Evolutionary conservation across 2,329 filamentous ascomycete species (phyloP).

Genomic region (Aspergillus novoparasiticus): DNA sequence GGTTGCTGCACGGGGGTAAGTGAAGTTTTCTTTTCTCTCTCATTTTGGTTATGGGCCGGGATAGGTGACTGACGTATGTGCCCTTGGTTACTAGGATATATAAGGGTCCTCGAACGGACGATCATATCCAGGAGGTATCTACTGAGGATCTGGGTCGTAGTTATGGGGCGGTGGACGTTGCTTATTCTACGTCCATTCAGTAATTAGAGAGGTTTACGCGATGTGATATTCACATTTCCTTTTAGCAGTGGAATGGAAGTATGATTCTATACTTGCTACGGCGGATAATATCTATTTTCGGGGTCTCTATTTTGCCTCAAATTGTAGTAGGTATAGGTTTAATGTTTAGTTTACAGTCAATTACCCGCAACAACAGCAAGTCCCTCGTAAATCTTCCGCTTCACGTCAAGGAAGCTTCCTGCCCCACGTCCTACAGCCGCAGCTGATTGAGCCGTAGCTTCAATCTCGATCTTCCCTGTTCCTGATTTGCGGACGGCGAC

Average conservation of each 20-base stretch:
- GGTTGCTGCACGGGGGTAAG: slow-evolving; percentile 43
- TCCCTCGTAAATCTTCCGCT: slow-evolving; percentile 89
- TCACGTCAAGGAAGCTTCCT: slow-evolving; percentile 81
- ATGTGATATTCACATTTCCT: too few species aligned
- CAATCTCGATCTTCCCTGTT: slow-evolving; percentile 84
- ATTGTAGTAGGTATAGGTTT: not conserved
- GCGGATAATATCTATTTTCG: not conserved
- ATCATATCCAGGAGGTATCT: slow-evolving; percentile 44
- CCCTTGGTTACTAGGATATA: slow-evolving; percentile 50
- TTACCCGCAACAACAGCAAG: slow-evolving; percentile 84
- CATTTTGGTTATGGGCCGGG: not conserved
- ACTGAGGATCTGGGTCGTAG: slow-evolving; percentile 32
- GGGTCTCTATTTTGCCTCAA: not conserved
- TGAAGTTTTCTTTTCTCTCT: slow-evolving; percentile 23
- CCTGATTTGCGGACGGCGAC: slow-evolving; percentile 88
- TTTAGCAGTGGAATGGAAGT: not conserved
- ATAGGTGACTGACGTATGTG: slow-evolving; percentile 14
- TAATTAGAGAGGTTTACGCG: not conserved
- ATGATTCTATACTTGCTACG: too few species aligned
- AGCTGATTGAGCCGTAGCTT: slow-evolving; percentile 66
- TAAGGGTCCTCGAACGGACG: slow-evolving; percentile 60
- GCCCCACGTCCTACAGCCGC: slow-evolving; percentile 53
- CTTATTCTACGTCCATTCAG: not conserved
- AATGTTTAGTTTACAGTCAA: slow-evolving; percentile 36
- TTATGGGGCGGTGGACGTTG: slow-evolving; percentile 20